Evolutionary conservation across 495 filamentous ascomycete species (phyloP).

Genomic region (Aspergillus sclerotioniger): DNA sequence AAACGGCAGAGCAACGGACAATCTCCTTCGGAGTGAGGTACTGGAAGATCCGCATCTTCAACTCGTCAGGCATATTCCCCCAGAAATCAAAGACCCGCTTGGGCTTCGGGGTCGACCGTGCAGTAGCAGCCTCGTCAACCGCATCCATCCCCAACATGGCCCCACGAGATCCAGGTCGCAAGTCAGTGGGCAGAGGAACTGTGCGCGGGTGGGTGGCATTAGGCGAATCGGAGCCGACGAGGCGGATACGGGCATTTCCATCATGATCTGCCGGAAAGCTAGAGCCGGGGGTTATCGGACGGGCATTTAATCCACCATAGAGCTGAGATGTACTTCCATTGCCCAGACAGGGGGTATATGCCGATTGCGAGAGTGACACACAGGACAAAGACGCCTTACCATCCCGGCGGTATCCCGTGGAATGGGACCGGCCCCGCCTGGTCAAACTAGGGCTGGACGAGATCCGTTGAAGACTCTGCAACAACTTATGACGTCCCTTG

Average conservation of each 20-base stretch:
- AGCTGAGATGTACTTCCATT: constrained; percentile 60
- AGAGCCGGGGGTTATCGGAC: constrained; percentile 65
- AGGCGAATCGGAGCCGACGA: constrained; percentile 41
- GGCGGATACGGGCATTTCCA: constrained; percentile 49
- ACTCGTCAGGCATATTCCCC: constrained; percentile 76
- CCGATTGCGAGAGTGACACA: constrained; percentile 68
- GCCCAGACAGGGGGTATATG: constrained; percentile 52
- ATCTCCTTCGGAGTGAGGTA: constrained; percentile 80
- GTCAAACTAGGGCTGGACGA: constrained; percentile 79
- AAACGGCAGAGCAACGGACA: constrained; percentile 76
- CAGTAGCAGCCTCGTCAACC: constrained; percentile 26
- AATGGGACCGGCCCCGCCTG: constrained; percentile 57
- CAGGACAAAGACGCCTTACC: constrained; percentile 82
- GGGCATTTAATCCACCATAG: constrained; percentile 51
- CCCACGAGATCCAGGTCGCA: constrained; percentile 50
- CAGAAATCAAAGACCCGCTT: constrained; percentile 67
- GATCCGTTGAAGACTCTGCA: constrained; percentile 82
- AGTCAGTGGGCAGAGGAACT: constrained; percentile 63
- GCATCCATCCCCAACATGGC: constrained; percentile 37
- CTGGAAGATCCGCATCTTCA: constrained; percentile 73
- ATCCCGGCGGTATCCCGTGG: constrained; percentile 58
- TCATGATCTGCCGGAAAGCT: constrained; percentile 31
- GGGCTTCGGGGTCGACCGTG: constrained; percentile 24
- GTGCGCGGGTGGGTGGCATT: constrained; percentile 33
- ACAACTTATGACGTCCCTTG: constrained; percentile 69